A percentile compares a stretch with the other conserved stretches of the same genome.
These are phyloP conservation scores for Oldenlandia corymbosa DNA, from an alignment of 257 asterid genomes.

Conservation along the genomic window DNA sequence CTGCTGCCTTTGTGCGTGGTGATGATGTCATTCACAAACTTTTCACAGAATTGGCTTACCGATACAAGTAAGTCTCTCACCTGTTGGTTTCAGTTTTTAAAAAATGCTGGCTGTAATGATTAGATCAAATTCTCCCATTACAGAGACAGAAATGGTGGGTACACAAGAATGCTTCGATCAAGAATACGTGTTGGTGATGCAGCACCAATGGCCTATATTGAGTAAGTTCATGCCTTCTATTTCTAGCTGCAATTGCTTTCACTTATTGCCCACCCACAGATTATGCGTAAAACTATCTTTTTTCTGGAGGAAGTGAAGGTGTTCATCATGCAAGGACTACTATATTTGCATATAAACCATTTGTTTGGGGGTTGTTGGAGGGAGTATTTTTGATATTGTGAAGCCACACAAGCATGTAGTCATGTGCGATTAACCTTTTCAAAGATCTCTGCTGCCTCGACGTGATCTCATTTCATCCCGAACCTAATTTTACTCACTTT, in stretches of 20 bases:
- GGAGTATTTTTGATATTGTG: too few relatives aligned
- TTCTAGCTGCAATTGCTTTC: neutral
- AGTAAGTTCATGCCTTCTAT: slow-evolving; percentile 37
- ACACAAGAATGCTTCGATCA: slow-evolving; percentile 87
- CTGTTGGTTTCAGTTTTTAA: neutral
- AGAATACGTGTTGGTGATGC: slow-evolving; percentile 94
- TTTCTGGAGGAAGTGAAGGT: neutral
- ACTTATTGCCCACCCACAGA: neutral
- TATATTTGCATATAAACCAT: too few relatives aligned
- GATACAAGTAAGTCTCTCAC: slow-evolving; percentile 68
- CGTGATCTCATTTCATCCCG: neutral
- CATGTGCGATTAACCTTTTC: too few relatives aligned
- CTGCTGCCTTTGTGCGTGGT: slow-evolving; percentile 89
- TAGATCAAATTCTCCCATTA: neutral
- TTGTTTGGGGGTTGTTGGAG: too few relatives aligned
- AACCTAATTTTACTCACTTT: neutral
- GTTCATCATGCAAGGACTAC: too few relatives aligned
- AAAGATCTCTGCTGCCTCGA: neutral
- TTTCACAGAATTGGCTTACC: slow-evolving; percentile 83
- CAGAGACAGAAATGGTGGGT: slow-evolving; percentile 82
- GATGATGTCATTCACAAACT: slow-evolving; percentile 90
- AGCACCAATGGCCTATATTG: slow-evolving; percentile 88
- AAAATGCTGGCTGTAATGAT: slow-evolving; percentile 9
- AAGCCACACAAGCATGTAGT: too few relatives aligned
- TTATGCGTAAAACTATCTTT: neutral